Percentiles rank a stretch among this genome's conserved stretches.
Conservation (phyloP, 2,329 filamentous ascomycete species). For the Pestalotiopsis sp. region DNA sequence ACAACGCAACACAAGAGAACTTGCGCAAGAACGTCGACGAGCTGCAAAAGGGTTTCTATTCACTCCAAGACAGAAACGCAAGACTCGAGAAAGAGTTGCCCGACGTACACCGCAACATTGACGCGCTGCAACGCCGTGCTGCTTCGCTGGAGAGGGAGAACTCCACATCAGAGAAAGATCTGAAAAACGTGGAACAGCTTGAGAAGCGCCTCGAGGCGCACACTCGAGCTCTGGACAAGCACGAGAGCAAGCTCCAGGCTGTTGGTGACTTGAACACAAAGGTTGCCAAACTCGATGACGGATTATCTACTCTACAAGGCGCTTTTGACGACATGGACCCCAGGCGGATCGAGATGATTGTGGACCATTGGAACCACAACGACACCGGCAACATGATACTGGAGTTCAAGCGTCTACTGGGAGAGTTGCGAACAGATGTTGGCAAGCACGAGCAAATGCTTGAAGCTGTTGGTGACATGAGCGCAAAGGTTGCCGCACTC, state of each 20-base stretch:
- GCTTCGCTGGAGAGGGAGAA: neutral
- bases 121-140: neutral
- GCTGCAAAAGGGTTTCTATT: neutral
- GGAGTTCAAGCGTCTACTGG: too few species aligned
- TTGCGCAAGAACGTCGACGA: too few species aligned
- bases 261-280: neutral
- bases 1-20: neutral
- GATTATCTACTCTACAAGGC: neutral
- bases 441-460: neutral
- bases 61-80: neutral
- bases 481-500: neutral
- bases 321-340: neutral
- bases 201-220: neutral
- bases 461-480: neutral
- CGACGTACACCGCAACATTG: neutral
- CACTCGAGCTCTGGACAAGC: neutral
- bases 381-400: too few species aligned
- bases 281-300: neutral
- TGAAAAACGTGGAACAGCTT: neutral
- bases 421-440: too few species aligned
- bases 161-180: neutral
- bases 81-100: neutral
- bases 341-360: too few species aligned
- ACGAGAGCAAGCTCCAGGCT: neutral
- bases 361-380: too few species aligned